A percentile compares a stretch with the other conserved stretches of the same genome.
These are phyloP conservation scores for Tetragonia tetragonoides DNA, from an alignment of 148 eudicot species.

Conservation along the genomic window DNA sequence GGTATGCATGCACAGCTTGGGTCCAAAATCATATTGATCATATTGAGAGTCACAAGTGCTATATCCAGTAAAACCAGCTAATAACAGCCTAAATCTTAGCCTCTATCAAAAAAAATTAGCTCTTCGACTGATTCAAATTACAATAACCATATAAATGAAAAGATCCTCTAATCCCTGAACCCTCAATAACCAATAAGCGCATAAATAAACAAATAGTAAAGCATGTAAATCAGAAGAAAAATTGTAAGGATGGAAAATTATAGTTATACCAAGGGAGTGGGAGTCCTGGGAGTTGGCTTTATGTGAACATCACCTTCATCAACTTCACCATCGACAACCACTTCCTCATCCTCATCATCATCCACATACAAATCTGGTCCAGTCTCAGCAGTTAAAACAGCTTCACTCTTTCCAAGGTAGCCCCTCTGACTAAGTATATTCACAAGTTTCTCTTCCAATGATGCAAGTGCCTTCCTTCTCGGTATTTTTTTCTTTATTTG, in stretches of 20 bases:
- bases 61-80: background rate
- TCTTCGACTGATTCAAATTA: background rate
- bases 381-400: constrained; percentile 46
- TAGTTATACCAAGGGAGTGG: constrained; percentile 63
- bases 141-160: background rate
- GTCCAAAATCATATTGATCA: background rate
- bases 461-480: constrained; percentile 83
- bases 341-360: constrained; percentile 97
- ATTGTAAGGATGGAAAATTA: background rate
- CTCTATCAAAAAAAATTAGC: background rate
- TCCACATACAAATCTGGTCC: constrained; percentile 63
- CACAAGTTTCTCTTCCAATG: constrained; percentile 81
- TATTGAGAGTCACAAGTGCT: background rate
- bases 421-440: constrained; percentile 87
- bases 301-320: constrained; percentile 98
- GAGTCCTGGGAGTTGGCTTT: constrained; percentile 69
- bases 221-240: background rate
- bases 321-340: constrained; percentile 95
- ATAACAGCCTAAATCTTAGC: background rate
- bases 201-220: background rate
- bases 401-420: constrained; percentile 64
- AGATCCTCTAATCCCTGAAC: background rate
- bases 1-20: background rate
- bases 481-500: constrained; percentile 88
- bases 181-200: background rate